Conservation (phyloP, 441 rosid genomes). For the Croton setiger region DNA sequence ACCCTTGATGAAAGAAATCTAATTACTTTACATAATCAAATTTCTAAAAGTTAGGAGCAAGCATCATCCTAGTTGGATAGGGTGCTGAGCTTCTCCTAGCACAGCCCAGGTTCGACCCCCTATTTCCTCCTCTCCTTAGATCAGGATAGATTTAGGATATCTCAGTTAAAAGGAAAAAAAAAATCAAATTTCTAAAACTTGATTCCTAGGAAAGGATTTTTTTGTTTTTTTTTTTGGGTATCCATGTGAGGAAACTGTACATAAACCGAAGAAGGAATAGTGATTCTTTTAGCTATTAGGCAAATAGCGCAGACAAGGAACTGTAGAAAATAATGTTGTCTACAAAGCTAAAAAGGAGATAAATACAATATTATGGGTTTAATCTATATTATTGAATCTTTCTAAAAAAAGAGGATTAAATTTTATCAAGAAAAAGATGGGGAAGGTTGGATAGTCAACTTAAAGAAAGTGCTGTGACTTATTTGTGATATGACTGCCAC, state of each 20-base stretch:
- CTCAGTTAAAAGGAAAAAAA: too few species aligned
- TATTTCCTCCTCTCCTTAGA: too few species aligned
- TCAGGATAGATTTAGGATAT: too few species aligned
- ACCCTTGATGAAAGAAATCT: background rate
- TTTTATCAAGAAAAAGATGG: conserved; percentile 3
- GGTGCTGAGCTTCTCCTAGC: too few species aligned
- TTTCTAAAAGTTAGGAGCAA: too few species aligned
- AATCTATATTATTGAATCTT: conserved; percentile 16
- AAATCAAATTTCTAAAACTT: background rate
- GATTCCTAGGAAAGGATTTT: background rate
- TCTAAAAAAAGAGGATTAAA: conserved; percentile 1
- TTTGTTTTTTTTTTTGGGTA: too few species aligned
- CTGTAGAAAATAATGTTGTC: conserved; percentile 1
- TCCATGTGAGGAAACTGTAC: background rate
- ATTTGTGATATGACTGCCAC: conserved; percentile 31
- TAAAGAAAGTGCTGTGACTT: conserved; percentile 29
- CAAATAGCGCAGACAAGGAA: conserved; percentile 4
- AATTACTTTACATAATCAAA: background rate
- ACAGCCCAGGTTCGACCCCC: too few species aligned
- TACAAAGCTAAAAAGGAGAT: background rate
- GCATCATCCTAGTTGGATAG: too few species aligned
- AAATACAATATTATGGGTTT: background rate
- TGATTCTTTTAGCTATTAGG: background rate
- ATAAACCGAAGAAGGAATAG: background rate
- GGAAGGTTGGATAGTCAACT: conserved; percentile 36